These are phyloP conservation scores for Bauhinia variegata DNA, from an alignment of 306 rosid genomes.

Conservation along the genomic window DNA sequence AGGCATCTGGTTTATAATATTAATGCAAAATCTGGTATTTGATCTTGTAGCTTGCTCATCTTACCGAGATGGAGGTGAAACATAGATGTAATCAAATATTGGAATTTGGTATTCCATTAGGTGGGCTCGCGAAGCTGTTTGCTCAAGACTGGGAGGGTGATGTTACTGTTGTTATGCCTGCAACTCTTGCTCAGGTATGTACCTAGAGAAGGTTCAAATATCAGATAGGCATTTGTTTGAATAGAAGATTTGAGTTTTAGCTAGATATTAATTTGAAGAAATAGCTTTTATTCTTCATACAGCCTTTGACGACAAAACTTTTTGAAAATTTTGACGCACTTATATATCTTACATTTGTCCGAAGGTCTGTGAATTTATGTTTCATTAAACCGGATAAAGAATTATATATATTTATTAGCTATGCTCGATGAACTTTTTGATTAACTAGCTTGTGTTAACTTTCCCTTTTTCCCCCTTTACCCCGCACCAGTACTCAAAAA, in stretches of 20 bases:
- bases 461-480: background rate
- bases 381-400: background rate
- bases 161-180: conserved; percentile 95
- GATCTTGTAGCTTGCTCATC: conserved; percentile 86
- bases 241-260: background rate
- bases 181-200: conserved; percentile 94
- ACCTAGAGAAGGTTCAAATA: conserved; percentile 2
- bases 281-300: conserved; percentile 17
- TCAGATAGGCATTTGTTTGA: background rate
- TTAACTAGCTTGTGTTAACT: conserved; percentile 28
- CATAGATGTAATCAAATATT: conserved; percentile 89
- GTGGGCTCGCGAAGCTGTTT: conserved; percentile 87
- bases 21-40: conserved; percentile 16
- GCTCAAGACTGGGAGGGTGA: conserved; percentile 99
- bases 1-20: background rate
- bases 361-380: conserved; percentile 13
- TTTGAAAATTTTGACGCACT: background rate
- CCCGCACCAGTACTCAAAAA: conserved; percentile 71
- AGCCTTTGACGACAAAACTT: conserved; percentile 11
- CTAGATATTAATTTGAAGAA: conserved; percentile 10
- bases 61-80: conserved; percentile 93
- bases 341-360: conserved; percentile 4
- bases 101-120: conserved; percentile 91
- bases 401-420: conserved; percentile 2
- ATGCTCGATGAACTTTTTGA: conserved; percentile 22